These are phyloP conservation scores for Apocynum venetum DNA, from an alignment of 257 asterid species.

Conservation along the genomic window DNA sequence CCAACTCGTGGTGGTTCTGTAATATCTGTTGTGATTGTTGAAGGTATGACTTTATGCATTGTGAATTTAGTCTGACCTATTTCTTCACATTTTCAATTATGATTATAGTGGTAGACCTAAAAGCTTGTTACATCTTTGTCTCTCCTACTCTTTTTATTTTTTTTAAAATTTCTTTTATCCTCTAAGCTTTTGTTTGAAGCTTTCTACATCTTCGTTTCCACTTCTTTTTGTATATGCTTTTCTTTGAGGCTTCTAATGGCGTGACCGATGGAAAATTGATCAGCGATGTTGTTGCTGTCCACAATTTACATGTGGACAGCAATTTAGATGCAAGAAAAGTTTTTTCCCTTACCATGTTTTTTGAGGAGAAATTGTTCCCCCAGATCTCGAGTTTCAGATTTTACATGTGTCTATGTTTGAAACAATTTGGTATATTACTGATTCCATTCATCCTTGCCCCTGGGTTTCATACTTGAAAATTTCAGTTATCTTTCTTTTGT, in stretches of 20 bases:
- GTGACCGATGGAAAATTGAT: neutral
- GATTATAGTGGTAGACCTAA: neutral
- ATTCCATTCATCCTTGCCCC: neutral
- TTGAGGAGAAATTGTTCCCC: neutral
- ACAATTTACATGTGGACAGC: neutral
- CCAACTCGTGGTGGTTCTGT: conserved; percentile 99
- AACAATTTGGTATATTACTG: neutral
- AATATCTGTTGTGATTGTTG: conserved; percentile 94
- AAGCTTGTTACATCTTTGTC: neutral
- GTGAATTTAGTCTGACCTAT: neutral
- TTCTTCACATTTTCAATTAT: neutral
- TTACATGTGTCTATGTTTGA: neutral
- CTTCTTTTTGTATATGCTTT: neutral
- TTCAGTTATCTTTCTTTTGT: neutral
- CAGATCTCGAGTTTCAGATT: neutral
- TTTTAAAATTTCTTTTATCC: neutral
- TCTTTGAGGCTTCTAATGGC: neutral
- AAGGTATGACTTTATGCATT: conserved; percentile 46
- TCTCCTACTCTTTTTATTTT: neutral
- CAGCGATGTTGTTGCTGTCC: neutral
- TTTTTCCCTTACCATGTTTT: neutral
- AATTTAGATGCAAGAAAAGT: neutral
- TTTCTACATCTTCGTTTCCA: neutral
- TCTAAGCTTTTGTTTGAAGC: too few relatives aligned
- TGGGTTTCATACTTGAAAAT: neutral